These are phyloP conservation scores for Paspalum notatum DNA, from an alignment of 176 grass and related monocot genomes.

Conservation along the genomic window DNA sequence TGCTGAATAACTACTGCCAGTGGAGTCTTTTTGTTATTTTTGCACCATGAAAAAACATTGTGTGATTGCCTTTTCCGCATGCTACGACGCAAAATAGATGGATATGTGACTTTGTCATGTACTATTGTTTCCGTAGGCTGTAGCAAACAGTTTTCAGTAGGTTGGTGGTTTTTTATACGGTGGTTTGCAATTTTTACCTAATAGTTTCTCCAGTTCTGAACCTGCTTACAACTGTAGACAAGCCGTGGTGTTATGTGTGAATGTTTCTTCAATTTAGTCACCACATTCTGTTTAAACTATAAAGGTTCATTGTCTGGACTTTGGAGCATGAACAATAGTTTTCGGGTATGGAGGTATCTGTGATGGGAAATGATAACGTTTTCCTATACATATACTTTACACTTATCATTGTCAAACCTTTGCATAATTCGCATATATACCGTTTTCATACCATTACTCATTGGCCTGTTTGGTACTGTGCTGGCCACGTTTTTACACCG, in stretches of 20 bases:
- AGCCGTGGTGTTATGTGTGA: too few relatives aligned
- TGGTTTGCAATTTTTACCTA: background rate
- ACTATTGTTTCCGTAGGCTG: too few relatives aligned
- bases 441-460: too few relatives aligned
- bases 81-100: background rate
- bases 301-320: background rate
- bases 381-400: background rate
- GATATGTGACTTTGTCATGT: background rate
- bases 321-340: background rate
- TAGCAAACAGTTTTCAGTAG: background rate
- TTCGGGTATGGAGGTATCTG: background rate
- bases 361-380: background rate
- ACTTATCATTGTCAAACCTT: background rate
- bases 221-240: background rate
- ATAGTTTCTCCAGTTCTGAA: background rate
- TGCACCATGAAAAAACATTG: background rate
- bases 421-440: too few relatives aligned
- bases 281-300: background rate
- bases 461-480: too few relatives aligned
- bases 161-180: background rate
- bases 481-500: too few relatives aligned
- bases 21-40: background rate
- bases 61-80: background rate
- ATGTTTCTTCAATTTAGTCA: background rate
- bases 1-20: background rate